A percentile compares a stretch with the other conserved stretches of the same genome.
Conservation (phyloP, 257 asterid genomes). For the Solanum medicagineum region DNA sequence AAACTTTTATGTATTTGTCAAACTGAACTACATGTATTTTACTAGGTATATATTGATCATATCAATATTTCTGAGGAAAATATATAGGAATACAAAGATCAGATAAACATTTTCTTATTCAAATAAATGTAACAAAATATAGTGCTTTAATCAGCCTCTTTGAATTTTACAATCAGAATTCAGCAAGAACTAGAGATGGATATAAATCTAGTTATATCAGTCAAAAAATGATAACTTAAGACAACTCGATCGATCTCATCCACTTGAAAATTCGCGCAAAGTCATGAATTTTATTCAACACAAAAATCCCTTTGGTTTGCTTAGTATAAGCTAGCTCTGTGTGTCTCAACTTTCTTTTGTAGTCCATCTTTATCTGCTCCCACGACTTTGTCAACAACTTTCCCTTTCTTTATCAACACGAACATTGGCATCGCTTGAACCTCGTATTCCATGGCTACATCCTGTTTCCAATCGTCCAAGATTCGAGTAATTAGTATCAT, state of each 20-base stretch:
- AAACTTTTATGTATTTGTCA: too few species aligned
- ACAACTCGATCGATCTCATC: not conserved
- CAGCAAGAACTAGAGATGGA: not conserved
- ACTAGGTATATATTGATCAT: not conserved
- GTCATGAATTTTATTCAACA: not conserved
- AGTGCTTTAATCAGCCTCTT: not conserved
- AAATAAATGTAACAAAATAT: not conserved
- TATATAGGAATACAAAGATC: not conserved
- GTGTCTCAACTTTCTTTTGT: not conserved
- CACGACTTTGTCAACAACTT: constrained; percentile 7
- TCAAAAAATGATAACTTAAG: not conserved
- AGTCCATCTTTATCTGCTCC: not conserved
- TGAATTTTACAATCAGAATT: not conserved
- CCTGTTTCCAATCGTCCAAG: not conserved
- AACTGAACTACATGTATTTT: too few species aligned
- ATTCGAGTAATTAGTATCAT: not conserved
- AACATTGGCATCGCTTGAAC: constrained; percentile 22
- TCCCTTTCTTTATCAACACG: constrained; percentile 9
- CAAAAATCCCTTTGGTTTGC: not conserved
- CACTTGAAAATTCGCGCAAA: not conserved
- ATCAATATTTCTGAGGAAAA: not conserved
- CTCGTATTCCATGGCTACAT: constrained; percentile 11
- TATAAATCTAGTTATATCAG: not conserved
- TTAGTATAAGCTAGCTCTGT: not conserved
- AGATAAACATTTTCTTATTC: not conserved